A percentile compares a stretch with the other conserved stretches of the same genome.
These are phyloP conservation scores for Acrodontium crateriforme DNA, from an alignment of 2,329 filamentous ascomycete species.

Conservation along the genomic window DNA sequence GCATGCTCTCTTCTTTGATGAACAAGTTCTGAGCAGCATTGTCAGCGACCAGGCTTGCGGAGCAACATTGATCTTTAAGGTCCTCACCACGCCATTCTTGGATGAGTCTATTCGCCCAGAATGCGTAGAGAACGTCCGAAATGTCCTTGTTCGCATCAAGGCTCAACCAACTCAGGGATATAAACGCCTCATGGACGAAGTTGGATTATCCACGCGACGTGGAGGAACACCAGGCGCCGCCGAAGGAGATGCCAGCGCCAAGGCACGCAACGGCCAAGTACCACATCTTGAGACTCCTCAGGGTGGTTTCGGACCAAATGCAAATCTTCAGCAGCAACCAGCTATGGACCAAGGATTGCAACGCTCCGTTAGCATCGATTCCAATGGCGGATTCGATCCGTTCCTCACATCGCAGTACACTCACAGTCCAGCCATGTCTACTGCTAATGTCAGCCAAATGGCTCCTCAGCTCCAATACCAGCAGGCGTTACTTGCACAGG, in stretches of 20 bases:
- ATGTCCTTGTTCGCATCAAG: slow-evolving; percentile 77
- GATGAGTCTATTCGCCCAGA: slow-evolving; percentile 80
- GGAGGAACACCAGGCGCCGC: slow-evolving; percentile 23
- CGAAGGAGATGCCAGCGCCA: slow-evolving; percentile 21
- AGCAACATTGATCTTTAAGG: slow-evolving; percentile 95
- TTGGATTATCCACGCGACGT: slow-evolving; percentile 58
- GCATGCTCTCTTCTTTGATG: slow-evolving; percentile 85
- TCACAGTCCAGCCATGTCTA: slow-evolving; percentile 23
- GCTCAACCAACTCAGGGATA: slow-evolving; percentile 91
- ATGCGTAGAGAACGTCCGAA: slow-evolving; percentile 83
- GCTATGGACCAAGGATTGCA: slow-evolving; percentile 21
- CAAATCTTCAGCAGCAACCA: slow-evolving; percentile 19
- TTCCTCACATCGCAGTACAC: slow-evolving; percentile 25
- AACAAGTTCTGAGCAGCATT: slow-evolving; percentile 79
- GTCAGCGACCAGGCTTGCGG: slow-evolving; percentile 83
- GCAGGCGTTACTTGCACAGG: slow-evolving; percentile 35
- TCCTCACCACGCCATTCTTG: slow-evolving; percentile 92
- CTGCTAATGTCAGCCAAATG: slow-evolving; percentile 20
- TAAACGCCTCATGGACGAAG: slow-evolving; percentile 97
- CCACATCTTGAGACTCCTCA: slow-evolving; percentile 20
- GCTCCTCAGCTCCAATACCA: slow-evolving; percentile 45
- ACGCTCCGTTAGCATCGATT: slow-evolving; percentile 36
- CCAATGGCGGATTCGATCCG: slow-evolving; percentile 32
- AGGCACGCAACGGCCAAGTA: slow-evolving; percentile 19
- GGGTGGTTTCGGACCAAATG: slow-evolving; percentile 18